Evolutionary conservation across 352 stramenopile species (phyloP), one percentile per base, ranked within the genome.

Genomic region (Phytopythium ostracodes): DNA sequence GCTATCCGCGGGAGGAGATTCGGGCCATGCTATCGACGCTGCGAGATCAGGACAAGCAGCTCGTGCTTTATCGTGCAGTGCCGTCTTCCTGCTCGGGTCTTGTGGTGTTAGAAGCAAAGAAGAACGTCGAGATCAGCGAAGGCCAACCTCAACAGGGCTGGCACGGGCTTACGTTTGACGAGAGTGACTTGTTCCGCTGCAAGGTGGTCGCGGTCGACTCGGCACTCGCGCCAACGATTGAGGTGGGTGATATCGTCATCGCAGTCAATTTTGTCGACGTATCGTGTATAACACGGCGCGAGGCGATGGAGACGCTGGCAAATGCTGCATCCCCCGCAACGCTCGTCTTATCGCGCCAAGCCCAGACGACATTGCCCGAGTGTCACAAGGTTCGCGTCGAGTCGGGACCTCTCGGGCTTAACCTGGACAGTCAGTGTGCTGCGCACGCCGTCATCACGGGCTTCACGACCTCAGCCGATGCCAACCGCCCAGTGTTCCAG

Each of bases 11-110:
- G 9, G 68, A 88, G 50, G 63, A 71, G 11, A 72, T 85, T 5
- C 60, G 74, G n/a, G 59, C 69, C 0, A 12, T 79, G 38, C 64
- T 89, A 6, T 56, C 62, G 22, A 57, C 38, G 1, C 46, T 84
- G 27, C 73, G 67, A 60, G 70, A 88, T 20, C 62, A 79, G 43
- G 72, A 82, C 24, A 89, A 89, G 63, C 64, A 84, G 12, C 64
- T 89, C 20, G 60, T 87, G 29, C 55, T 88, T n/a, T 87, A 88
- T 49, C 70, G 75, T n/a, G 60, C 72, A 14, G 65, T 66, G 0
- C 62, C 65, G 1, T 20, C 46, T 2, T 59, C 49, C 1, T 88
- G 76, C 38, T 42, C 60, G 17, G 51, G 36, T 7, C 69, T 89
- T 42, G 62, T 65, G 31, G 59, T 67, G 46, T 55, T 78, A n/a